These are phyloP conservation scores for Atkinsonella texensis DNA, from an alignment of 2,329 filamentous ascomycete genomes.

Conservation along the genomic window DNA sequence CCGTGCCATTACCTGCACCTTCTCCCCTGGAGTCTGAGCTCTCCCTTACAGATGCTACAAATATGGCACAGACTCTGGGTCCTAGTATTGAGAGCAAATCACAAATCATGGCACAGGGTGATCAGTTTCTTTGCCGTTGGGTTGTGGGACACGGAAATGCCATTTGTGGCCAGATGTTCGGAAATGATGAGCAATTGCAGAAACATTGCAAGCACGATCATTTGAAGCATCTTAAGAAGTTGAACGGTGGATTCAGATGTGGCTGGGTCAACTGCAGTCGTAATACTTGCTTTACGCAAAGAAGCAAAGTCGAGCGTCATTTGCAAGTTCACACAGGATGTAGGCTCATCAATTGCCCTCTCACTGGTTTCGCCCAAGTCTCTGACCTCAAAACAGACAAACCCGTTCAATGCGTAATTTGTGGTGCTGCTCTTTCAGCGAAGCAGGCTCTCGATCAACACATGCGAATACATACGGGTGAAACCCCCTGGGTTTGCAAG, in stretches of 20 bases:
- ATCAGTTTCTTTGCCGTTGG: conserved; percentile 24
- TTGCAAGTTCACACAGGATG: conserved; percentile 54
- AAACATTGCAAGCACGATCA: conserved; percentile 41
- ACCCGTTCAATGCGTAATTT: conserved; percentile 43
- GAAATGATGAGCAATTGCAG: conserved; percentile 38
- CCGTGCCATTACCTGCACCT: conserved; percentile 9
- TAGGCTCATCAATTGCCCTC: conserved; percentile 23
- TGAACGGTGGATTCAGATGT: conserved; percentile 36
- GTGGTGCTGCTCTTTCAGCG: conserved; percentile 48
- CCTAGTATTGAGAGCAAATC: conserved; percentile 5
- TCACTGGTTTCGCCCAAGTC: no score
- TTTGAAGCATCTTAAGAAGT: conserved; percentile 32
- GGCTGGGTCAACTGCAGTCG: conserved; percentile 45
- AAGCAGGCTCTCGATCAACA: conserved; percentile 58
- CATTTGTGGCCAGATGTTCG: conserved; percentile 25
- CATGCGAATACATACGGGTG: conserved; percentile 52
- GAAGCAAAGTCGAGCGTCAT: conserved; percentile 53
- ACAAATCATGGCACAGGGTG: conserved; percentile 10
- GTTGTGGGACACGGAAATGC: conserved; percentile 9
- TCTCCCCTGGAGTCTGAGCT: conserved; percentile 15
- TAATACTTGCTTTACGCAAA: conserved; percentile 41
- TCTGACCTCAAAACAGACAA: conserved; percentile 33
- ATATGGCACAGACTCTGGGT: background rate
- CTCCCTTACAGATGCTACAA: background rate
- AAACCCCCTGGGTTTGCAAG: conserved; percentile 49